Evolutionary conservation across 768 basidiomycete species (phyloP).

Genomic region (Boletus vermiculosoides): DNA sequence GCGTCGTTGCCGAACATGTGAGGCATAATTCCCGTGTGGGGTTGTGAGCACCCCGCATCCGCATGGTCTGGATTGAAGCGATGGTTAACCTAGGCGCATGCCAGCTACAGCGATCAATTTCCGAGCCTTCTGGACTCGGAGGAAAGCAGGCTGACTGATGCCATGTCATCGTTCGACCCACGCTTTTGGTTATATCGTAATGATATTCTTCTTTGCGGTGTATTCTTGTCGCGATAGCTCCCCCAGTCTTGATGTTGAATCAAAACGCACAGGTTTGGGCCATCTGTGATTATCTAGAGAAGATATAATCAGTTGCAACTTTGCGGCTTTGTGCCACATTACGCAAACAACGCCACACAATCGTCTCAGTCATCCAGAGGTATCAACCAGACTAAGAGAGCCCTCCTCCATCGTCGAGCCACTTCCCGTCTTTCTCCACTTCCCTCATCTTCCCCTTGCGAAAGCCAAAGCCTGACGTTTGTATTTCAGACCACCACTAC

Average conservation of each 20-base stretch:
- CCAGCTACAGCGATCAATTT: not conserved
- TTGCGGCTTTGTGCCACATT: constrained; percentile 24
- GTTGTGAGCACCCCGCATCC: too few relatives aligned
- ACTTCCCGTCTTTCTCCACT: constrained; percentile 12
- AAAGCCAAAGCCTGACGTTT: not conserved
- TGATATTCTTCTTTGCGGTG: not conserved
- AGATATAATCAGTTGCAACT: not conserved
- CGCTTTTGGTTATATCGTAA: constrained; percentile 1
- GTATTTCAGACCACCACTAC: not conserved
- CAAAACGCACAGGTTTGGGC: not conserved
- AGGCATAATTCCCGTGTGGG: not conserved
- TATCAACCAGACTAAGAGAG: constrained; percentile 28
- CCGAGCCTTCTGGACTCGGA: not conserved
- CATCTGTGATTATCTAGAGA: not conserved
- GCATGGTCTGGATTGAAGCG: not conserved
- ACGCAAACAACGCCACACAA: constrained; percentile 30
- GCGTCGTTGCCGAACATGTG: not conserved
- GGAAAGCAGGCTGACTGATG: not conserved
- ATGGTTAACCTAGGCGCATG: not conserved
- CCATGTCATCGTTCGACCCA: not conserved
- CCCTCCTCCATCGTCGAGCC: constrained; percentile 17
- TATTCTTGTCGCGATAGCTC: not conserved
- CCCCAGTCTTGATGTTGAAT: not conserved
- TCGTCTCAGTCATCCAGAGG: constrained; percentile 31
- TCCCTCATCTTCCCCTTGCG: constrained; percentile 2